Evolutionary conservation across 116 monocot species (phyloP).

Genomic region (Papilionanthe hybrid): DNA sequence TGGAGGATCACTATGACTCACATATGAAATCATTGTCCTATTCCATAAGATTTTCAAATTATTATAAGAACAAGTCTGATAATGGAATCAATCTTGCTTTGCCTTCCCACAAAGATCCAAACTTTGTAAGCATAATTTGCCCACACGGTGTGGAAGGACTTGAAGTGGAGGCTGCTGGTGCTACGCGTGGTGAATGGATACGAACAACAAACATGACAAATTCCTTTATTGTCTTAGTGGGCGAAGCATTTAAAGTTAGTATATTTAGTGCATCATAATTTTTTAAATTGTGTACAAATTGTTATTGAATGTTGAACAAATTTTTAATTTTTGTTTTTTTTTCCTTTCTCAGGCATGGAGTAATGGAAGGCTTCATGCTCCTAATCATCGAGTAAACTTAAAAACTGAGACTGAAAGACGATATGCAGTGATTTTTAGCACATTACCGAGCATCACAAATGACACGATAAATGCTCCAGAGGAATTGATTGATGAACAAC

Average conservation of each 20-base stretch:
- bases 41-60: neutral
- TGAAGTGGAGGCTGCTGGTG: too few relatives aligned
- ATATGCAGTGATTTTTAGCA: neutral
- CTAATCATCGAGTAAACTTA: neutral
- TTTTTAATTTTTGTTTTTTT: neutral
- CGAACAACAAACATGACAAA: too few relatives aligned
- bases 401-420: neutral
- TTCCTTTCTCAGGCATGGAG: neutral
- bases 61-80: neutral
- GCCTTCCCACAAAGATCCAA: constrained; percentile 3
- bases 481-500: neutral
- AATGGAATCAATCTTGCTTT: neutral
- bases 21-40: neutral
- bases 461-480: neutral
- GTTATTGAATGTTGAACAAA: neutral
- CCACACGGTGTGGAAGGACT: neutral
- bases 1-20: neutral
- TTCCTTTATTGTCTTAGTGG: too few relatives aligned
- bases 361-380: neutral
- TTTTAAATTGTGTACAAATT: neutral
- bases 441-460: neutral
- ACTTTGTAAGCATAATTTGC: neutral
- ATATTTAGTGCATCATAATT: neutral
- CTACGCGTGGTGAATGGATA: too few relatives aligned
- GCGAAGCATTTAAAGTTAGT: neutral